A percentile compares a stretch with the other conserved stretches of the same genome.
Evolutionary conservation across 2,329 filamentous ascomycete genomes (phyloP).

Genomic region (Claviceps humidiphila): DNA sequence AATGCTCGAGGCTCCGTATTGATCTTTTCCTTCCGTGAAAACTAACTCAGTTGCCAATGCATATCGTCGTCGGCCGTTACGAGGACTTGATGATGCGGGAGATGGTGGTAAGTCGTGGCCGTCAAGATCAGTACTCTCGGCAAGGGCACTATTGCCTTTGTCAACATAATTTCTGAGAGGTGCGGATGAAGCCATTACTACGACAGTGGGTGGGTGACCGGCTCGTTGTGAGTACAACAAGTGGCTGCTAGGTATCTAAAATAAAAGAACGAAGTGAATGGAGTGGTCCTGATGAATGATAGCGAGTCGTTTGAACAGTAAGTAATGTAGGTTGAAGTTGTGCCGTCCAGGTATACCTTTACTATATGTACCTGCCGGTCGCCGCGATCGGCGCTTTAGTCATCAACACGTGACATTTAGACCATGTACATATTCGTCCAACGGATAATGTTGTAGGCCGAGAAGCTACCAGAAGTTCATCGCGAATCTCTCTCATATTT

Average conservation of each 20-base stretch:
- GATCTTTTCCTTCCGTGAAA: conserved; percentile 89
- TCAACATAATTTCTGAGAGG: neutral
- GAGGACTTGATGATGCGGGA: conserved; percentile 81
- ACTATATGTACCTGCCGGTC: no score
- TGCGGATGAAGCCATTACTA: conserved; percentile 1
- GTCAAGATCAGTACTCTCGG: conserved; percentile 59
- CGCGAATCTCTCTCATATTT: no score
- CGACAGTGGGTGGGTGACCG: neutral
- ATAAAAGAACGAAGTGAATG: no score
- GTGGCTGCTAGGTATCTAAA: neutral
- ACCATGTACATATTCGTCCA: no score
- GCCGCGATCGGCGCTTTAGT: no score
- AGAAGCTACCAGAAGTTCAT: no score
- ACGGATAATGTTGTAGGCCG: no score
- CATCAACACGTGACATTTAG: no score
- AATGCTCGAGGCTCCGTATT: conserved; percentile 92
- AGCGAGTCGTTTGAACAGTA: no score
- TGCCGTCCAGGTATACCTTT: no score
- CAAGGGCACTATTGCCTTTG: neutral
- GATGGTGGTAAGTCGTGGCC: conserved; percentile 81
- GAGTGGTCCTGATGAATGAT: no score
- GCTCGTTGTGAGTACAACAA: neutral
- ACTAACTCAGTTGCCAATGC: conserved; percentile 92
- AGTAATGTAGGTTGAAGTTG: no score
- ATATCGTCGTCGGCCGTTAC: conserved; percentile 69